Evolutionary conservation across 768 basidiomycete species (phyloP), one percentile per base, ranked within the genome.

Genomic region (Rhizopogon roseolus): DNA sequence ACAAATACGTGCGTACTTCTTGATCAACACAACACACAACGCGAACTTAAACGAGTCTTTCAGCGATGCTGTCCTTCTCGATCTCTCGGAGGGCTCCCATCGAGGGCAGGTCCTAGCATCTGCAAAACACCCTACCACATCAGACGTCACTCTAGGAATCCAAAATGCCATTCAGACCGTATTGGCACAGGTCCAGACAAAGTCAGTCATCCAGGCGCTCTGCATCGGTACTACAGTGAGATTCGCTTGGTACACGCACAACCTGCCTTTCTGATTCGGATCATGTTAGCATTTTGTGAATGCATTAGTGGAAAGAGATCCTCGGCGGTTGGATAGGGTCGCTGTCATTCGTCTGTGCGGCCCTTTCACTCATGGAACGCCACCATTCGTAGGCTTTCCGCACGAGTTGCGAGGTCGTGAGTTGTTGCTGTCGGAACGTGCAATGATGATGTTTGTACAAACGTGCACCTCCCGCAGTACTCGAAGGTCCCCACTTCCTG

Each of bases 341-440:
- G 85, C 82, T 0, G 82, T 86, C 37, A 73, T 87, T 45, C 78
- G 85, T 52, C 73, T 87, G 6, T 82, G 81, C 43, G 81, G 78
- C 4, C 81, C 81, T 0, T 84, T 81, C 64, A 81, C 81, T 2
- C 70, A 65, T n/a, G 80, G 81, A 34, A 75, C 75, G 16, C 85
- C 83, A 10, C 78, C 85, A 0, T 84, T 81, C 56, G 70, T 77
- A 14, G 77, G 77, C 17, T 83, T 81, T 57, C 82, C 74, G 1
- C 62, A 48, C 25, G 69, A 68, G 17, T 52, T 77, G 16, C 63
- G 65, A 50, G 8, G 41, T 1, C 25, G 69, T 71, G 55, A 28
- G 67, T 66, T 53, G 66, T 64, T 16, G 57, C 16, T n/a, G 1
- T 11, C 11, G 34, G 7, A 14, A 37, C 43, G 16, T 37, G 1